A percentile compares a stretch with the other conserved stretches of the same genome.
Evolutionary conservation across 2,329 filamentous ascomycete genomes (phyloP).

Genomic region (Metarhizium album): DNA sequence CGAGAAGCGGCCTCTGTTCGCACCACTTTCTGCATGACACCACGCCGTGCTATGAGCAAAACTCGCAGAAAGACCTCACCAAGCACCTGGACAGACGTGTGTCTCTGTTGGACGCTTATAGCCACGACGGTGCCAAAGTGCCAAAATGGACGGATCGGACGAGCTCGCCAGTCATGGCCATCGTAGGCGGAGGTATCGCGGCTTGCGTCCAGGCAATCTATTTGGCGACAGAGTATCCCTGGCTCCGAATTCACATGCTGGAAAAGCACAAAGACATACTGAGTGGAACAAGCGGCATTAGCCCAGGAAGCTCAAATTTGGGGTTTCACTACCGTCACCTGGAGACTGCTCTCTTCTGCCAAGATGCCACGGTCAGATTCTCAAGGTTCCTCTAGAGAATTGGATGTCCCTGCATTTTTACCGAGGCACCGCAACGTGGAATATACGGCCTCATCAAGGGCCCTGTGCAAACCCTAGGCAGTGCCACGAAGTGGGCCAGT

Average conservation of each 20-base stretch:
- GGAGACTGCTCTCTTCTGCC: conserved; percentile 1
- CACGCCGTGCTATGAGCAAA: too few relatives aligned
- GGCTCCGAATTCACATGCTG: not conserved
- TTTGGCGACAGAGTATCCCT: not conserved
- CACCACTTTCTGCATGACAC: too few relatives aligned
- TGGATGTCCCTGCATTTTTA: conserved; percentile 1
- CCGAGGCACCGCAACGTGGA: not conserved
- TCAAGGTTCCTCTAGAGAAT: conserved; percentile 1
- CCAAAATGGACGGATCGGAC: not conserved
- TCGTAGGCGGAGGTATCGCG: conserved; percentile 2
- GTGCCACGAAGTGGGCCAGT: not conserved
- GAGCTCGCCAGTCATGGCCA: conserved; percentile 13
- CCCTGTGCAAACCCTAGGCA: not conserved
- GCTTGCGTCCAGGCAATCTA: conserved; percentile 1
- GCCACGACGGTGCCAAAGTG: too few relatives aligned
- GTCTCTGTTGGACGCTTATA: too few relatives aligned
- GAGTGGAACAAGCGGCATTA: conserved; percentile 1
- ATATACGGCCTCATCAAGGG: conserved; percentile 4
- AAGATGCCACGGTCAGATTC: conserved; percentile 3
- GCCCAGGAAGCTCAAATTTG: not conserved
- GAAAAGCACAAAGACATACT: conserved; percentile 1
- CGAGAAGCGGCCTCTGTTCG: too few relatives aligned
- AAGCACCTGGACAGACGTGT: too few relatives aligned
- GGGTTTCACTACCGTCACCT: conserved; percentile 4
- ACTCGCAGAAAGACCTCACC: too few relatives aligned